Evolutionary conservation across 2,329 filamentous ascomycete genomes (phyloP), one percentile per base, ranked within the genome.

Genomic region (Alternaria postmessia): DNA sequence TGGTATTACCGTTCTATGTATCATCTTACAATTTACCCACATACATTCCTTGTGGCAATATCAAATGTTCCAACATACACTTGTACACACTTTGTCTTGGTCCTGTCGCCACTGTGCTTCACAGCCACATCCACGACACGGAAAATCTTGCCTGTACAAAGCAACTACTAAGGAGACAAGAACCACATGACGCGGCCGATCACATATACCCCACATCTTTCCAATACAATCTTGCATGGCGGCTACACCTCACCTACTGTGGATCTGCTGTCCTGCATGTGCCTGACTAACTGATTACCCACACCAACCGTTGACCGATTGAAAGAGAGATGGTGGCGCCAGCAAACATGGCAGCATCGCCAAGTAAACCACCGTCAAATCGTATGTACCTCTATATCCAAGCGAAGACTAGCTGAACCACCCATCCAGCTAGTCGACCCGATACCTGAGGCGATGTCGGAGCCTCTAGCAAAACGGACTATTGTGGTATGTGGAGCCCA

Each of bases 1-100:
- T 66, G 62, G 65, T 70, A 74, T 49, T 76, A 76, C 72, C 73
- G 65, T 76, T 77, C 75, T 57, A 49, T 77, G 74, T 75, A 77
- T 64, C 69, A 48, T 70, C 67, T 65, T 26, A 32, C 55, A 54
- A 46, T 41, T 42, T 24, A 57, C 47, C 53, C 32, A 36, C 32
- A 36, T 36, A 44, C 57, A 62, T 55, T n/a, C 49, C 24, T 18
- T 24, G 46, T 38, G 32, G 46, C 46, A 49, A 49, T 49, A 38
- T 49, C 46, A 49, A 24, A 38, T 26, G 22, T 36, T 36, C 32
- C 14, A 36, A 58, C 22, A 52, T 4, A 39, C 34, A 38, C 34
- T n/a, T n/a, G 16, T n/a, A 18, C 34, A 38, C 34, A 38, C 34
- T 38, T n/a, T 3, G 16, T 43, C 42, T 59, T 52, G 32, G 18